Conservation (phyloP, 192 early-diverging fungal genomes). For the Coemansia pectinata region DNA sequence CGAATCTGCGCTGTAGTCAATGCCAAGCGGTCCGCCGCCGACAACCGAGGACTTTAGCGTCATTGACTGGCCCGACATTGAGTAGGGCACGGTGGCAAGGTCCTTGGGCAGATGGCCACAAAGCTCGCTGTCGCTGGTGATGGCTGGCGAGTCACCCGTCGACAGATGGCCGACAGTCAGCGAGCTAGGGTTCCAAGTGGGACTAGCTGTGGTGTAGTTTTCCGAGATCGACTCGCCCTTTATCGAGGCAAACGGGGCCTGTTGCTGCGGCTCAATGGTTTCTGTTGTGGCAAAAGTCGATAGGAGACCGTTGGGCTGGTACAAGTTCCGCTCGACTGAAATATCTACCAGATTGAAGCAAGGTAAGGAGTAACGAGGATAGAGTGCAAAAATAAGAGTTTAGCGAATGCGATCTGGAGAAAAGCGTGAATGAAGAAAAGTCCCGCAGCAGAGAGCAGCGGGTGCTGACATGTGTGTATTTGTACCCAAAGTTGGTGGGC, state of each 20-base stretch:
- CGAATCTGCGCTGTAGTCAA: conserved; percentile 8
- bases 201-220: neutral
- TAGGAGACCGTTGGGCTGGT: neutral
- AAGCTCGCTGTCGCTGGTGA: neutral
- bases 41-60: conserved; percentile 17
- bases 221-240: neutral
- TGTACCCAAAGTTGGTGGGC: neutral
- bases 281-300: neutral
- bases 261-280: conserved; percentile 1
- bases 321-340: neutral
- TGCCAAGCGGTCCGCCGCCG: conserved; percentile 16
- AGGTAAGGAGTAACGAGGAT: neutral
- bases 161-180: neutral
- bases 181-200: neutral
- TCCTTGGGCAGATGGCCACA: conserved; percentile 4
- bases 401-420: neutral
- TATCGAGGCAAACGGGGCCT: neutral
- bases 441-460: neutral
- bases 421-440: neutral
- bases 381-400: neutral
- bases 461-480: neutral
- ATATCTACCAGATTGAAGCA: neutral
- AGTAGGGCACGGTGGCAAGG: conserved; percentile 13
- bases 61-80: conserved; percentile 24
- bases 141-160: neutral